A percentile compares a stretch with the other conserved stretches of the same genome.
Evolutionary conservation across 2,329 filamentous ascomycete genomes (phyloP).

Genomic region (Monilinia laxa): DNA sequence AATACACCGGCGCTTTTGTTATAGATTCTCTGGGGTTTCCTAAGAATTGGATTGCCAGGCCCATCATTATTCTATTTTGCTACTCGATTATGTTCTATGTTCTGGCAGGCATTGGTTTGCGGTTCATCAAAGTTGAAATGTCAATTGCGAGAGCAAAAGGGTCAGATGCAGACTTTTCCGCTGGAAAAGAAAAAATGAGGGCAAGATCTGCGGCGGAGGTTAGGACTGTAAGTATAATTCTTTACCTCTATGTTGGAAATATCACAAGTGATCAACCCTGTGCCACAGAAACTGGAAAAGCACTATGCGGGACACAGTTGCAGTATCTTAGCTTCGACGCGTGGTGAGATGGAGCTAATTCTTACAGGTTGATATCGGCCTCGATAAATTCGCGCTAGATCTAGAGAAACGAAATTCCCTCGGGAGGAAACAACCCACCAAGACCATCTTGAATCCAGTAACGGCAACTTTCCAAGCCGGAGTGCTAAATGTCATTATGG

Average conservation of each 20-base stretch:
- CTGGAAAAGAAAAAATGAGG: conserved; percentile 68
- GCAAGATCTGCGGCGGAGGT: conserved; percentile 53
- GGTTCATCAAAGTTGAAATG: conserved; percentile 66
- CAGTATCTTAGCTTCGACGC: neutral
- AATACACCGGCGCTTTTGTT: conserved; percentile 69
- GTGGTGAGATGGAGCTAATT: neutral
- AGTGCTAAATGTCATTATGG: conserved; percentile 74
- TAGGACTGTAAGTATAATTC: conserved; percentile 43
- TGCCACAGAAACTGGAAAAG: neutral
- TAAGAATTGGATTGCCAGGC: conserved; percentile 62
- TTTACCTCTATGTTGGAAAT: neutral
- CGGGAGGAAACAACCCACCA: conserved; percentile 53
- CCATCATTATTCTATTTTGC: conserved; percentile 60
- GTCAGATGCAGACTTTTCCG: conserved; percentile 59
- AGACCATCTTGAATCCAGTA: conserved; percentile 65
- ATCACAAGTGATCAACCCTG: neutral
- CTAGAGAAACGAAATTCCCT: conserved; percentile 60
- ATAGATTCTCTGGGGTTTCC: conserved; percentile 69
- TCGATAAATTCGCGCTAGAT: conserved; percentile 63
- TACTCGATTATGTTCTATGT: conserved; percentile 64
- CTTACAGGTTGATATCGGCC: conserved; percentile 56
- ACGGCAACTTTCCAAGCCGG: conserved; percentile 67
- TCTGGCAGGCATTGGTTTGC: conserved; percentile 60
- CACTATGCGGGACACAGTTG: neutral
- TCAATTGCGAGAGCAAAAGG: conserved; percentile 63